Evolutionary conservation across 805 yeast species (phyloP), one percentile per base, ranked within the genome.

Genomic region (Saccharomycopsis guyanensis): DNA sequence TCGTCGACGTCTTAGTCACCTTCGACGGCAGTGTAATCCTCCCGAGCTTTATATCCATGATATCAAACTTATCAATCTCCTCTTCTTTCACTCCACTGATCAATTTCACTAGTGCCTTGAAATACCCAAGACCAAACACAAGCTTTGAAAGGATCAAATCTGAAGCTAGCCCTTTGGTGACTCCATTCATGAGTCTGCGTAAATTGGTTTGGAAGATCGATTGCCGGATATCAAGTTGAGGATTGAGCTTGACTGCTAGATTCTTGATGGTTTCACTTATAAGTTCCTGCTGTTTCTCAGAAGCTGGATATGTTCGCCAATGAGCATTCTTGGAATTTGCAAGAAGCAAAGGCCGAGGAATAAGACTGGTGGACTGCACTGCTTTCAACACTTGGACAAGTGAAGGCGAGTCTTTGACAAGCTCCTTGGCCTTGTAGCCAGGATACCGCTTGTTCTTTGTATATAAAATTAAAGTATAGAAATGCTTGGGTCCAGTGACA

Each of bases 111-210:
- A 41, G 23, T 13, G 34, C 10, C 16, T 22, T 34, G 23, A 41
- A 41, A 32, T 29, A 27, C 12, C 36, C 25, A 20, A 22, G 24
- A 1, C 46, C 41, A 6, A 32, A 27, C 31, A 43, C 40, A 10
- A 19, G 27, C 15, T 13, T 36, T 13, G 41, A 23, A 22, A 43
- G 33, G 23, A 43, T 43, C 22, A 43, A 38, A 37, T 43, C 46
- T 7, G 29, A 15, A 20, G 40, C 35, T 23, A 43, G 20, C 4
- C 46, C 46, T 29, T 37, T 43, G 12, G 23, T 43, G n/a, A 43
- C 24, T n/a, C 22, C 23, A 20, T 37, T 37, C 8, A 43, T 32
- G 18, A 10, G 12, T 20, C 19, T 20, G 13, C 15, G 24, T 33
- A 32, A 41, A 41, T 10, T 32, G 29, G 2, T 24, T 25, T n/a